These are phyloP conservation scores for Kalmanozyma brasiliensis DNA, from an alignment of 1,284 basidiomycete species.

Conservation along the genomic window DNA sequence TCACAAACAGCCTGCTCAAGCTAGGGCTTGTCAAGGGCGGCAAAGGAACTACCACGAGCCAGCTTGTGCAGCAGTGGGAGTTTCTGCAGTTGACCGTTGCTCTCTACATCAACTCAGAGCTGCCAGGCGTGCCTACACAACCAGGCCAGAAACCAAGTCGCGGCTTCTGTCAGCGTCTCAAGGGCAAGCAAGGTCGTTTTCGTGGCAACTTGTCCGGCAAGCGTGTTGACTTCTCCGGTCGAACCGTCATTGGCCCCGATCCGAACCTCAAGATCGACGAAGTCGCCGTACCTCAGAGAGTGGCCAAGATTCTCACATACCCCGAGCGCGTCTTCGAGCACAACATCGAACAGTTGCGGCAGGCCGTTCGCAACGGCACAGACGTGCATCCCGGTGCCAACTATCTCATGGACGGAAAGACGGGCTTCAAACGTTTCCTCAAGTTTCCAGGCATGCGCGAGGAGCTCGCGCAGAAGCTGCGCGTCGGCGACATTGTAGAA, in stretches of 20 bases:
- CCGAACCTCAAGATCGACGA: constrained; percentile 94
- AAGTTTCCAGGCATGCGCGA: constrained; percentile 63
- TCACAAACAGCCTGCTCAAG: constrained; percentile 91
- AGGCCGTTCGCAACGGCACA: constrained; percentile 87
- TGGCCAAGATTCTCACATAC: constrained; percentile 95
- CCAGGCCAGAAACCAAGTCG: constrained; percentile 65
- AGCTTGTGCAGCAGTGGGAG: constrained; percentile 88
- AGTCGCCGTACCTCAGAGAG: constrained; percentile 88
- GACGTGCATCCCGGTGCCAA: constrained; percentile 96
- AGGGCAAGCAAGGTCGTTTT: constrained; percentile 99
- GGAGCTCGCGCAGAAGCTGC: constrained; percentile 76
- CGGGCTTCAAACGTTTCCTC: constrained; percentile 76
- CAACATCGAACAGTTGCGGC: constrained; percentile 83
- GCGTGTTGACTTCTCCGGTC: constrained; percentile 97
- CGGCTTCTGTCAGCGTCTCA: constrained; percentile 96
- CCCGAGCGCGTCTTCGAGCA: constrained; percentile 93
- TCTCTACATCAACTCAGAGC: constrained; percentile 98
- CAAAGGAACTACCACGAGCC: constrained; percentile 64
- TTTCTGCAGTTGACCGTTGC: constrained; percentile 93
- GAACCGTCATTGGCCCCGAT: constrained; percentile 98
- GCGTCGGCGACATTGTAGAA: constrained; percentile 89
- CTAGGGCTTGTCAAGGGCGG: constrained; percentile 80
- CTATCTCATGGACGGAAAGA: constrained; percentile 79
- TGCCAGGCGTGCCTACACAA: constrained; percentile 75
- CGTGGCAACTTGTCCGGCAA: constrained; percentile 98